Base-by-base conservation (phyloP, 305 asterid genomes). In the Salvia sclarea region DNA sequence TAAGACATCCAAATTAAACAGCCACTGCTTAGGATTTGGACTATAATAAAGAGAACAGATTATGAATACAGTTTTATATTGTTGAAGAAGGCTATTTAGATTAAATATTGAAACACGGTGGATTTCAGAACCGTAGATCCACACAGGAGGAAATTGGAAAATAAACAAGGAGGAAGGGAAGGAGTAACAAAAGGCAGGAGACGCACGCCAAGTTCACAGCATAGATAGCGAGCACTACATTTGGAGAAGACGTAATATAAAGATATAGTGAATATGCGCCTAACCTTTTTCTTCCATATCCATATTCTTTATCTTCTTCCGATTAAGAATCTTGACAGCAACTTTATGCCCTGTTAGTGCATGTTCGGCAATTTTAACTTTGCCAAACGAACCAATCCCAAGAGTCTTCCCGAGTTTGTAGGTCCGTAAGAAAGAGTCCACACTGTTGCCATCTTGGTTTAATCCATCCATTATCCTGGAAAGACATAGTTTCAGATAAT, bases 201-300 rank as follows among this genome's bases (percentile, higher is more conserved):
- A 21, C 43, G 17, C 44, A 24, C 14, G 4, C 11, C 43, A 18
- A 17, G 17, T 56, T 62, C 52, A 57, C 28, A 43, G 33, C 52
- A 57, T 35, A 43, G 33, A 33, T 45, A 16, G 47, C 2, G 30
- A 30, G 54, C 44, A 52, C 45, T 71, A 67, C 53, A 56, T 50
- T 43, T 43, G 31, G 54, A 22, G 25, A 66, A 25, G 50, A 2
- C 20, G 13, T 21, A 47, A 16, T 16, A 47, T 21, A 61, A 56
- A 33, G 66, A 70, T 28, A 25, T 50, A 31, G 40, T 33, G 43
- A 37, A 61, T 53, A 72, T 49, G 14, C 18, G 61, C 45, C 85
- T 44, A 22, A 92, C 98, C 98, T 85, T 92, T 90, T 68, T 90
- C 98, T 65, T 92, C 98, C 97, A 92, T 92, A 43, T 92, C 95